Conservation (phyloP, 2,329 filamentous ascomycete genomes). For the Aspergillus niger region DNA sequence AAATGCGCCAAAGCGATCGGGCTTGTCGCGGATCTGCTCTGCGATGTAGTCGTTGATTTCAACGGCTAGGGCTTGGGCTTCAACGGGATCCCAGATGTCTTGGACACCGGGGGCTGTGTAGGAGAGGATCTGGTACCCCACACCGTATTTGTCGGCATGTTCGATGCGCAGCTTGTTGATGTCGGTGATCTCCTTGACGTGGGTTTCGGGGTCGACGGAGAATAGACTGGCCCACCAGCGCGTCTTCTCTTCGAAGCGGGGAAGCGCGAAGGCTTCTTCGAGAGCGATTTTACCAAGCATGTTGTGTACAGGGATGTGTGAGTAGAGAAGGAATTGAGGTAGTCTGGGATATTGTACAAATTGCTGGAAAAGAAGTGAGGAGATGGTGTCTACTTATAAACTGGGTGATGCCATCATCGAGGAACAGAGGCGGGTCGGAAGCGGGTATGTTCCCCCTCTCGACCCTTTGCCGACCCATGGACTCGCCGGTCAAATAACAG, state of each 20-base stretch:
- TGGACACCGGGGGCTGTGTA: slow-evolving; percentile 54
- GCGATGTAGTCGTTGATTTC: slow-evolving; percentile 53
- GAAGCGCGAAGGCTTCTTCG: slow-evolving; percentile 64
- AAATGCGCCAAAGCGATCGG: slow-evolving; percentile 49
- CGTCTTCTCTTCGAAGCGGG: slow-evolving; percentile 60
- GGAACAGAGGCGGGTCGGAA: slow-evolving; percentile 4
- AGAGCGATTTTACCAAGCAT: slow-evolving; percentile 65
- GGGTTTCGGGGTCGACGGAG: slow-evolving; percentile 60
- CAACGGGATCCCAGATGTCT: slow-evolving; percentile 48
- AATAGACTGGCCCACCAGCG: slow-evolving; percentile 65
- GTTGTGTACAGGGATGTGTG: neutral
- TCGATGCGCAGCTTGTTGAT: slow-evolving; percentile 47
- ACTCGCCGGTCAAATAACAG: neutral
- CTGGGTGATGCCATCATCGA: neutral
- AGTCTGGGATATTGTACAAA: too few species aligned
- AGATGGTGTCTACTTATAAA: neutral
- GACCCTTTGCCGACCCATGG: slow-evolving; percentile 1
- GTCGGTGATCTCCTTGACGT: slow-evolving; percentile 58
- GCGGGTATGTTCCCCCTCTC: slow-evolving; percentile 8
- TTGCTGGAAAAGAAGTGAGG: neutral
- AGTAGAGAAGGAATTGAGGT: neutral
- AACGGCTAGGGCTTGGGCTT: slow-evolving; percentile 47
- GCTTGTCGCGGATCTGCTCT: slow-evolving; percentile 43
- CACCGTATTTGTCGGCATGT: slow-evolving; percentile 48
- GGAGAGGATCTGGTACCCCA: slow-evolving; percentile 52